A percentile compares a stretch with the other conserved stretches of the same genome.
These are phyloP conservation scores for Agrocybe praecox DNA, from an alignment of 768 basidiomycete species.

Conservation along the genomic window DNA sequence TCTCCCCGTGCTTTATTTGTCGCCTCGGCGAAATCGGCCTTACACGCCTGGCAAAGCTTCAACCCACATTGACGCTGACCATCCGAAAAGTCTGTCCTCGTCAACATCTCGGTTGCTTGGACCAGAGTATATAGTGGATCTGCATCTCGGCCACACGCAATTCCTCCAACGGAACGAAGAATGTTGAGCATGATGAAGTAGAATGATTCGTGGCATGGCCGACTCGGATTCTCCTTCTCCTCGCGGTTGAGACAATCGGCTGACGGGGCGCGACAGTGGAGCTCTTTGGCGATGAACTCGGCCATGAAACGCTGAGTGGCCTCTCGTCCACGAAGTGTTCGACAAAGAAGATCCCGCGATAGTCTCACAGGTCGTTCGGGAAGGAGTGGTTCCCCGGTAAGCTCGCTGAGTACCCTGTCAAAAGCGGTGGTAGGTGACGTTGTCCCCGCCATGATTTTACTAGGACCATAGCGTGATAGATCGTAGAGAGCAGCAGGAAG, in stretches of 20 bases:
- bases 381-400: slow-evolving; percentile 17
- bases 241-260: slow-evolving; percentile 46
- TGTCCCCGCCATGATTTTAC: slow-evolving; percentile 63
- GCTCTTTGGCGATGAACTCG: slow-evolving; percentile 57
- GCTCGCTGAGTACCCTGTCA: slow-evolving; percentile 22
- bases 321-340: slow-evolving; percentile 67
- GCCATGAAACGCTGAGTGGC: slow-evolving; percentile 62
- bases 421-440: slow-evolving; percentile 31
- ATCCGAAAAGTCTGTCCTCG: slow-evolving; percentile 69
- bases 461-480: slow-evolving; percentile 71
- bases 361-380: slow-evolving; percentile 25
- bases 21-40: slow-evolving; percentile 51
- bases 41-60: slow-evolving; percentile 32
- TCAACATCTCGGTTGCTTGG: slow-evolving; percentile 74
- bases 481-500: slow-evolving; percentile 79
- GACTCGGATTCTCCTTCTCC: slow-evolving; percentile 32
- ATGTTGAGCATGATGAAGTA: slow-evolving; percentile 78
- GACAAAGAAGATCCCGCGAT: slow-evolving; percentile 37
- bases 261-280: slow-evolving; percentile 51
- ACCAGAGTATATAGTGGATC: slow-evolving; percentile 71
- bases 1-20: slow-evolving; percentile 52
- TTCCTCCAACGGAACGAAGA: slow-evolving; percentile 69
- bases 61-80: slow-evolving; percentile 54
- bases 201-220: slow-evolving; percentile 65
- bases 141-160: slow-evolving; percentile 71